Conservation (phyloP, 768 basidiomycete genomes). For the Pleurotus salmoneostramineus region DNA sequence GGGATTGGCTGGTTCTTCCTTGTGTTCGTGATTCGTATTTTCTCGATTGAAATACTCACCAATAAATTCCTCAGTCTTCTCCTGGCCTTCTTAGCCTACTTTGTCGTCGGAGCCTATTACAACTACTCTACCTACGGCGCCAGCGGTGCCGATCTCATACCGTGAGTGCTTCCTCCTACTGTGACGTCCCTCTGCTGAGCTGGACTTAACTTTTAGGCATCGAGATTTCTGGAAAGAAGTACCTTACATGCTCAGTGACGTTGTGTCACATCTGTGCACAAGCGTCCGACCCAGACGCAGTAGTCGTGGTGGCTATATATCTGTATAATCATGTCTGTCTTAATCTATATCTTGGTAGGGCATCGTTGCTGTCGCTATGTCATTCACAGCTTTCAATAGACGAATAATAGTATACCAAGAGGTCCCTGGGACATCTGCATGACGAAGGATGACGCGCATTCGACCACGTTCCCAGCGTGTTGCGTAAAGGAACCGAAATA, state of each 20-base stretch:
- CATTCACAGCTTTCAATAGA: background rate
- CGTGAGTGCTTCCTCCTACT: slow-evolving; percentile 44
- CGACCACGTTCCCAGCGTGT: too few relatives aligned
- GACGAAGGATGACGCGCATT: too few relatives aligned
- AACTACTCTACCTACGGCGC: slow-evolving; percentile 89
- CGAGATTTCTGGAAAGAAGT: slow-evolving; percentile 91
- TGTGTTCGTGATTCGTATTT: slow-evolving; percentile 45
- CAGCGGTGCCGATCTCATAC: slow-evolving; percentile 76
- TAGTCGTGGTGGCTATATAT: slow-evolving; percentile 70
- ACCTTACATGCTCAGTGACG: slow-evolving; percentile 79
- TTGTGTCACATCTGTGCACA: slow-evolving; percentile 73
- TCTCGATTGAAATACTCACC: background rate
- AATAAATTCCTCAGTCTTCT: slow-evolving; percentile 41
- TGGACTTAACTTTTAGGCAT: slow-evolving; percentile 44
- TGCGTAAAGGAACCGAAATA: background rate
- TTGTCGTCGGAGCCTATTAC: slow-evolving; percentile 78
- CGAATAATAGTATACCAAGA: background rate
- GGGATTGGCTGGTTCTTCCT: slow-evolving; percentile 90
- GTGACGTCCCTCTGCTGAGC: background rate
- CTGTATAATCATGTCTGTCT: slow-evolving; percentile 44
- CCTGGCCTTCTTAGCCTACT: slow-evolving; percentile 65
- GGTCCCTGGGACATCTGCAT: too few relatives aligned
- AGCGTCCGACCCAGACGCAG: slow-evolving; percentile 64
- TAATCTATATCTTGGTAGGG: background rate
- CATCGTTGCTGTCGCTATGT: background rate